These are phyloP conservation scores for Shiraia sp. DNA, from an alignment of 2,329 filamentous ascomycete genomes.

Conservation along the genomic window DNA sequence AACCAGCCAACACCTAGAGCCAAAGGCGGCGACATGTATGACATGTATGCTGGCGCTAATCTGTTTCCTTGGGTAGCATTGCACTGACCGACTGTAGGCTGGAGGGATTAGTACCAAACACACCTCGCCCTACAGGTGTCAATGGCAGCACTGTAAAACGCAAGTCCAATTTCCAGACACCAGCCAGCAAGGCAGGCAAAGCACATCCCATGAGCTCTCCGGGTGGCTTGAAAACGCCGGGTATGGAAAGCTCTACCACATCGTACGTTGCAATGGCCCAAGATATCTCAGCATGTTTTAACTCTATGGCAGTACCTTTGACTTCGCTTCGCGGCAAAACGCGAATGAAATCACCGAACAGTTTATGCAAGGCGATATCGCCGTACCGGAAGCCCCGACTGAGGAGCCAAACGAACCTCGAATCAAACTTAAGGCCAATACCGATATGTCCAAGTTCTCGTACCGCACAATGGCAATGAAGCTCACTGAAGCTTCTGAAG, in stretches of 20 bases:
- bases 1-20: constrained; percentile 62
- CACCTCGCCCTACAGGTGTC: constrained; percentile 45
- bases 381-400: constrained; percentile 68
- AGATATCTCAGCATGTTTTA: constrained; percentile 1
- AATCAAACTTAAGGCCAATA: constrained; percentile 82
- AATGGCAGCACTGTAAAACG: constrained; percentile 57
- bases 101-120: constrained; percentile 52
- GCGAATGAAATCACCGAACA: constrained; percentile 82
- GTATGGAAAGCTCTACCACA: constrained; percentile 40
- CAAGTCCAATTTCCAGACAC: constrained; percentile 57
- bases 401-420: constrained; percentile 75
- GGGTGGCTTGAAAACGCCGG: constrained; percentile 40
- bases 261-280: constrained; percentile 41
- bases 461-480: constrained; percentile 97
- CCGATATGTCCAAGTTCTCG: constrained; percentile 84
- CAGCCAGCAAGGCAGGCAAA: constrained; percentile 49
- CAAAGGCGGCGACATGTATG: constrained; percentile 71
- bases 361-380: constrained; percentile 72
- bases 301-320: constrained; percentile 52
- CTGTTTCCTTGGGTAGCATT: neutral
- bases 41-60: constrained; percentile 61
- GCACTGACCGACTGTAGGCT: constrained; percentile 41
- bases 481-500: constrained; percentile 85
- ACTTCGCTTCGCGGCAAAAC: constrained; percentile 77
- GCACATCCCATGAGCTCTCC: constrained; percentile 56